Evolutionary conservation across 164 flowering plant species (phyloP), one percentile per base, ranked within the genome.

Genomic region (Magnolia kwangsiensis): DNA sequence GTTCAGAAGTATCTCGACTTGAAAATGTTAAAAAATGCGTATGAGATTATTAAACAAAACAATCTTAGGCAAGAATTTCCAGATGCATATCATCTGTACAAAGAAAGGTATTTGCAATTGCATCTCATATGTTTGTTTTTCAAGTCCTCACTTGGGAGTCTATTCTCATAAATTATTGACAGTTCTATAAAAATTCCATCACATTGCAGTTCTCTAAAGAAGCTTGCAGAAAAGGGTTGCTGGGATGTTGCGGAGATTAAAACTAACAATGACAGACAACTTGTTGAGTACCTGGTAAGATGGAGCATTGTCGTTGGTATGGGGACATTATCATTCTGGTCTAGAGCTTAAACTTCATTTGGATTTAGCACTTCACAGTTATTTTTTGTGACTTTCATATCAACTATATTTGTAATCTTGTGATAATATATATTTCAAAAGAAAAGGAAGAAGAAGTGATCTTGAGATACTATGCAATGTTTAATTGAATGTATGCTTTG

Each of bases 231-330:
- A 82, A 96, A 92, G 81, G 98, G 95, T 65, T 88, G 88, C 80
- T 96, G 99, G 99, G 98, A 92, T 75, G 72, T 92, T 75, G 98
- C 98, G 9, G 99, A 96, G 84, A 76, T 73, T 50, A 92, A 75
- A 82, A 79, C 93, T 51, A 86, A 89, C 67, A 80, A 80, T 63
- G 84, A 92, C 74, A 83, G 75, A 51, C 87, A 88, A 79, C 89
- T 94, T 69, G 71, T 94, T 65, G 90, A 93, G 78, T 96, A 89
- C 86, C 76, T 96, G 91, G 99, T 90, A 70, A 77, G 76, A 59
- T n/a, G 29, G 63, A 70, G 18, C 7, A 18, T 61, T 55, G 11
- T 68, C 58, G 2, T 70, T 70, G 27, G 23, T 50, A 45, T 19
- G 19, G 14, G 13, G 55, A 55, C 18, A 3, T 16, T 55, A 55